Evolutionary conservation across 805 yeast species (phyloP), one percentile per base, ranked within the genome.

Genomic region (Candida nitratophila): DNA sequence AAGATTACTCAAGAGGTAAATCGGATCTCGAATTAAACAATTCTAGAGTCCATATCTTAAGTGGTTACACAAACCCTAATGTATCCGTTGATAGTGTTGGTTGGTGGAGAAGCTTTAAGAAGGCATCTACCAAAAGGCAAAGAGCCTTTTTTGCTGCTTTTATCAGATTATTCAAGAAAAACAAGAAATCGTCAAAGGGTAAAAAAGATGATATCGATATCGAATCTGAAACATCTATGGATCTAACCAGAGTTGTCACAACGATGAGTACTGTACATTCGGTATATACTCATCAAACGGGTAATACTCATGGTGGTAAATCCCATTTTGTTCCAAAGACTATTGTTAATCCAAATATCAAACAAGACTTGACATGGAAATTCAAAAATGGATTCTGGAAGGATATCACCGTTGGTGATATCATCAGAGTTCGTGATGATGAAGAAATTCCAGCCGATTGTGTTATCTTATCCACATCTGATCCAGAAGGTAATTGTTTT

Each of bases 371-470:
- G 30, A 51, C 53, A 4, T 69, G 69, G n/a, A 39, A 56, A 31
- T 65, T 65, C 54, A 57, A 57, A 47, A 71, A 72, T 30, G 71
- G 71, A 42, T 71, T 67, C 48, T 85, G 95, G 95, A 85, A 85
- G 60, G 77, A 77, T 51, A 79, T 84, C 37, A 72, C 71, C 47
- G 91, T 84, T 22, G 95, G 95, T 40, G 91, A 86, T 59, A 65
- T 83, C 44, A 67, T 86, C 33, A 70, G 86, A 49, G 71, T 85
- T 19, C 71, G 78, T 47, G 79, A 79, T 50, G 81, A 86, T 60
- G 87, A 83, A 49, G 86, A 81, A 55, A 73, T 85, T 16, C 95
- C 95, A 1, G 91, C 89, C 31, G 95, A 85, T 62, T 64, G 85
- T 39, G 66, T 81, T 17, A 71, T 85, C 19, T 62, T 85, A 21